Base-by-base conservation (phyloP, 2,329 filamentous ascomycete genomes). In the Ascochyta koolunga region DNA sequence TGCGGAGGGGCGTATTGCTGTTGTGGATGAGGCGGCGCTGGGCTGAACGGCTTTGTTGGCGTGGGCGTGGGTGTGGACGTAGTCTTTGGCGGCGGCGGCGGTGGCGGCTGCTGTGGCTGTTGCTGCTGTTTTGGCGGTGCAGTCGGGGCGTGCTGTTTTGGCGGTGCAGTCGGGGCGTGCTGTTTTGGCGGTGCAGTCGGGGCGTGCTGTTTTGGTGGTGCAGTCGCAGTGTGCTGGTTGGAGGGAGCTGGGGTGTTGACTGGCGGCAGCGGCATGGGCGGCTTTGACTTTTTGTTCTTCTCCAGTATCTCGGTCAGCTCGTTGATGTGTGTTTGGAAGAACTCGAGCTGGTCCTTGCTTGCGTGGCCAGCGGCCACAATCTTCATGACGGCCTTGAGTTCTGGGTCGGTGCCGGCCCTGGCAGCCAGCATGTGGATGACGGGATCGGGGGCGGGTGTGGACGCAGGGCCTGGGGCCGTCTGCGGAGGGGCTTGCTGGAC, bases 341-440 rank as follows among this genome's bases (percentile, higher is more conserved):
- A 84, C 40, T 86, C 85, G 11, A 95, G 77, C 69, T 95, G 89
- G 13, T 86, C 83, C 32, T 85, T 83, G 11, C 84, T 86, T 0
- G 90, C 90, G 61, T 88, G 83, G 1, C 90, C 90, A 24, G 87
- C 86, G 0, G 90, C 90, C 0, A 95, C 90, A 47, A 90, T 85
- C 71, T 91, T 91, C 90, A 95, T 95, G 0, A 95, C 79, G 31
- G 89, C 86, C 52, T 91, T 87, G 9, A 95, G 78, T 50, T 88
- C 82, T 0, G 86, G 82, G 68, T 95, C 89, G 22, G 84, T 86
- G 0, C 88, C 89, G 6, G 90, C 90, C 60, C 86, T 85, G 64
- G 90, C 88, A 0, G 90, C 90, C 22, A 95, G 78, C 59, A 89
- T 86, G 44, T 91, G 87, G 50, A 95, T 93, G 37, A 95, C 91